Percentiles rank a stretch among this genome's conserved stretches.
Conservation (phyloP, 2,329 filamentous ascomycete species). For the Botrytis medusae region DNA sequence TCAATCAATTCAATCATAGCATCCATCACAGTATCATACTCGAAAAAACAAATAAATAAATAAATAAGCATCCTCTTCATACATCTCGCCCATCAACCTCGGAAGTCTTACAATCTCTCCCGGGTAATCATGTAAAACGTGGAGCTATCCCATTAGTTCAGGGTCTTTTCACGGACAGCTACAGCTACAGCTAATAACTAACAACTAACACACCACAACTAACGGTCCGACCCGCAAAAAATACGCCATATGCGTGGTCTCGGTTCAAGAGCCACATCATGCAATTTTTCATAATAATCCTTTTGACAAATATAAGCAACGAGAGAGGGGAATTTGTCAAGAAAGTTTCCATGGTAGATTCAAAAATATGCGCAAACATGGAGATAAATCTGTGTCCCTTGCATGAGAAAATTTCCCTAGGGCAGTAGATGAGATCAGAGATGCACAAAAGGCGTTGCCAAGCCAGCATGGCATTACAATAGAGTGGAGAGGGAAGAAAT, state of each 20-base stretch:
- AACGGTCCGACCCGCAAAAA: constrained; percentile 8
- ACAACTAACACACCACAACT: not conserved
- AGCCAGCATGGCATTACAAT: not conserved
- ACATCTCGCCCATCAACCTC: not conserved
- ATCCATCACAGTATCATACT: not conserved
- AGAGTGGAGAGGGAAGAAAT: not conserved
- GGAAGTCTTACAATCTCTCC: not conserved
- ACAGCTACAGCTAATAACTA: not conserved
- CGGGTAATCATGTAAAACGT: not conserved
- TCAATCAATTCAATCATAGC: not conserved
- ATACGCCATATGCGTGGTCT: not conserved
- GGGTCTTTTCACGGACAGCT: not conserved
- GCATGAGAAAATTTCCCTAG: not conserved
- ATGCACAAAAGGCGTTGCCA: constrained; percentile 1
- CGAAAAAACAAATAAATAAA: not conserved
- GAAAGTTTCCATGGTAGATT: not conserved
- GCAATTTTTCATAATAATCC: not conserved
- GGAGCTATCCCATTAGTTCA: constrained; percentile 10
- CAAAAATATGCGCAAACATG: not conserved
- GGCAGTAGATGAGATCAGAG: constrained; percentile 4
- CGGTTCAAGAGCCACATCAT: not conserved
- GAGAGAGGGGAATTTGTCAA: not conserved
- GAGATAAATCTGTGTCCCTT: not conserved
- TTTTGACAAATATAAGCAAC: not conserved
- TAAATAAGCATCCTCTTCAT: not conserved